Conservation (phyloP, 2,329 filamentous ascomycete species). For the Venturia effusa region DNA sequence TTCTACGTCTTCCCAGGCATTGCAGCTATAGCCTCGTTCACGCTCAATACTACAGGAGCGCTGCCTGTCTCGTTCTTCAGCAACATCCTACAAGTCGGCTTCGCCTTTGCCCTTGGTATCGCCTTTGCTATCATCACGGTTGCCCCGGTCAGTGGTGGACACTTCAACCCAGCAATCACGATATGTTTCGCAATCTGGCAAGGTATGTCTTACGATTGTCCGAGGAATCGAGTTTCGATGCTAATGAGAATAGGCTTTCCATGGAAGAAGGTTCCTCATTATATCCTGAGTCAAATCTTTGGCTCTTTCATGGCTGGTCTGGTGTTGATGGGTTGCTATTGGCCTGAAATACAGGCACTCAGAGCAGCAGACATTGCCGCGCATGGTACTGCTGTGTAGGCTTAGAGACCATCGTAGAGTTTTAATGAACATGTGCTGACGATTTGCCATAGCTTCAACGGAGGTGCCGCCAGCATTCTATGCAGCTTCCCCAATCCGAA, state of each 20-base stretch:
- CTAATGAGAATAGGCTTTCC: slow-evolving; percentile 21
- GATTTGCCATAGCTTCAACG: slow-evolving; percentile 27
- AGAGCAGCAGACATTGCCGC: slow-evolving; percentile 3
- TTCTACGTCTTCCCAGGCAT: slow-evolving; percentile 43
- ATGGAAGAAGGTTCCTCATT: slow-evolving; percentile 45
- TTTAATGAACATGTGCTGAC: slow-evolving; percentile 29
- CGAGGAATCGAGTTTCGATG: not conserved
- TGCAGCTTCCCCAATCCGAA: slow-evolving; percentile 41
- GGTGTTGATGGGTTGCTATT: slow-evolving; percentile 36
- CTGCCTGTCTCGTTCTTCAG: slow-evolving; percentile 25
- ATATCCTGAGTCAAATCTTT: slow-evolving; percentile 46
- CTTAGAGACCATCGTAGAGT: slow-evolving; percentile 33
- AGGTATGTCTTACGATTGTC: slow-evolving; percentile 35
- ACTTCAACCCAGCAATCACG: slow-evolving; percentile 41
- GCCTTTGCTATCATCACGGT: slow-evolving; percentile 49
- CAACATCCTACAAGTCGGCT: slow-evolving; percentile 45
- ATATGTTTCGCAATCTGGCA: slow-evolving; percentile 39
- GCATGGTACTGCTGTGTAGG: slow-evolving; percentile 10
- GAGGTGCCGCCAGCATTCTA: slow-evolving; percentile 44
- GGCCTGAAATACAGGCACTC: slow-evolving; percentile 6
- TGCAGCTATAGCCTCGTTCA: slow-evolving; percentile 41
- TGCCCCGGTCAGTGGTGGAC: slow-evolving; percentile 42
- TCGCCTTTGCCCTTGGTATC: slow-evolving; percentile 46
- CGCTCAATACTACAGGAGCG: slow-evolving; percentile 32
- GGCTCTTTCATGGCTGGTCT: slow-evolving; percentile 46